Evolutionary conservation across 1,284 basidiomycete genomes (phyloP).

Genomic region (Ganoderma lingzhi): DNA sequence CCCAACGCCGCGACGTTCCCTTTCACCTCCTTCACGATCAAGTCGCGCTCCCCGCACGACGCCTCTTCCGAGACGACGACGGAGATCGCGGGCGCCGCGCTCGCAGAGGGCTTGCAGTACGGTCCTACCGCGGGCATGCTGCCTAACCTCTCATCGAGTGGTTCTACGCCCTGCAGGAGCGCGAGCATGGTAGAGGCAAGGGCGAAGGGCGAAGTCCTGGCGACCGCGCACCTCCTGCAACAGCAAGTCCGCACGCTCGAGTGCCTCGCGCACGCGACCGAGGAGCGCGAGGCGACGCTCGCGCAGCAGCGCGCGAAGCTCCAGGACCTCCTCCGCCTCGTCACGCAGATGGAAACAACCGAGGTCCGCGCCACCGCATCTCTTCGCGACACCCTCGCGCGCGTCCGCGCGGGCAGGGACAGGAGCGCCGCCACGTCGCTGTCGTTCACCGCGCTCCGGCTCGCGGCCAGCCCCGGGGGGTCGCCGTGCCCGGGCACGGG

Average conservation of each 20-base stretch:
- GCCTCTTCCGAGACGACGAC: slow-evolving; percentile 54
- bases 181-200: slow-evolving; percentile 63
- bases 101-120: slow-evolving; percentile 80
- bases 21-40: slow-evolving; percentile 78
- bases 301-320: slow-evolving; percentile 22
- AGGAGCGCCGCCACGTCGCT: background rate
- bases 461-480: background rate
- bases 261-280: slow-evolving; percentile 12
- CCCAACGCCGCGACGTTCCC: slow-evolving; percentile 94
- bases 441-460: background rate
- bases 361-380: slow-evolving; percentile 30
- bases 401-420: slow-evolving; percentile 12
- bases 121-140: slow-evolving; percentile 81
- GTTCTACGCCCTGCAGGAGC: slow-evolving; percentile 73
- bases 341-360: slow-evolving; percentile 29
- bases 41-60: slow-evolving; percentile 53
- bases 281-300: slow-evolving; percentile 21
- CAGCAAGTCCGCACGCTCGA: slow-evolving; percentile 26
- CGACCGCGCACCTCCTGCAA: slow-evolving; percentile 7
- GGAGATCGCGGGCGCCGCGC: slow-evolving; percentile 61
- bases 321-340: slow-evolving; percentile 19
- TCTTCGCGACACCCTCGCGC: slow-evolving; percentile 24
- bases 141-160: slow-evolving; percentile 67
- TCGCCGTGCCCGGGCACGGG: background rate
- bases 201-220: slow-evolving; percentile 47